Evolutionary conservation across 2,329 filamentous ascomycete genomes (phyloP), one percentile per base, ranked within the genome.

Genomic region (Nemania serpens): DNA sequence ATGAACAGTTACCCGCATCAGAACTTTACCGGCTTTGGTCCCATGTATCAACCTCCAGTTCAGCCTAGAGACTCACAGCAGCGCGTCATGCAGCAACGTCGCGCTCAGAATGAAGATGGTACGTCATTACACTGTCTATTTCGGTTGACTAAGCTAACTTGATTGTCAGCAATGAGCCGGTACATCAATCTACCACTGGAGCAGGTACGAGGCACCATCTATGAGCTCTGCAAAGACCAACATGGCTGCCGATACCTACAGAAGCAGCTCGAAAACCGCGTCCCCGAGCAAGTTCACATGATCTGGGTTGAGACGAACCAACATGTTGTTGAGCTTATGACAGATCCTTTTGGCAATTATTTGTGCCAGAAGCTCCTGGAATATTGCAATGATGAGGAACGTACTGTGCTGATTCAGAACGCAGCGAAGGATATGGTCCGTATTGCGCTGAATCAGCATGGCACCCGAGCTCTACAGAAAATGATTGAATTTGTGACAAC

Each of bases 401-500:
- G 95, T 67, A 98, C 94, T 55, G 87, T 88, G 45, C 85, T 99
- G 64, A 96, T 99, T 70, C 88, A 93, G 76, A 97, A 96, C 70
- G 93, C 95, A 42, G 87, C 92, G 17, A 84, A 88, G 55, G 88
- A 94, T 65, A 91, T 99, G 82, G 92, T 96, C 22, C 89, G 89
- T 70, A 97, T 99, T 72, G 95, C 95, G 25, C 81, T 98, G 62
- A 98, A 99, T 78, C 94, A 97, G 79, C 95, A 99, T 75, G 95
- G 95, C 68, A 99, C 95, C 61, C 88, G 95, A 55, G 95, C 95
- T 65, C 80, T 99, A 61, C 95, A 99, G 80, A 99, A 98, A 84
- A 99, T 99, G 95, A 99, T 99, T 68, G 95, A 99, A 78, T 96
- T 91, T 75, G 91, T 99, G 71, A 91, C 89, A 54, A 96, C 91